Evolutionary conservation across 2,329 filamentous ascomycete genomes (phyloP).

Genomic region (Pseudopithomyces chartarum): DNA sequence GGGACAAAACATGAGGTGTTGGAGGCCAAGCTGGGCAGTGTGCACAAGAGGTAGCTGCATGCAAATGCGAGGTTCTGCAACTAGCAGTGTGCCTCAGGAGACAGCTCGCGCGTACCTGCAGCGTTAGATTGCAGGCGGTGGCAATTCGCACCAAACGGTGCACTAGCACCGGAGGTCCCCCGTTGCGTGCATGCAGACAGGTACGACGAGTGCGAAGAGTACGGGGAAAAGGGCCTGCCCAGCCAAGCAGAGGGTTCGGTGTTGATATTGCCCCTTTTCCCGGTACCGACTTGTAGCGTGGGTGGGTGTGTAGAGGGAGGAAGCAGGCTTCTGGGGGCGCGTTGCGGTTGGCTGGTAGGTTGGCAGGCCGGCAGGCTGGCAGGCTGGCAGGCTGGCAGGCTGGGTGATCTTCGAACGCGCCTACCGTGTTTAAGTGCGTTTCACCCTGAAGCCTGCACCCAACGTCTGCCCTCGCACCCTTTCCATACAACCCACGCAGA

Average conservation of each 20-base stretch:
- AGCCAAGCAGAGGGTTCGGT: background rate
- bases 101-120: conserved; percentile 14
- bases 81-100: conserved; percentile 6
- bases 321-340: background rate
- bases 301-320: background rate
- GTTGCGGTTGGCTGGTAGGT: conserved; percentile 1
- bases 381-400: no score
- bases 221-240: background rate
- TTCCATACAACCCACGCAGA: background rate
- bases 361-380: no score
- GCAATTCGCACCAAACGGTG: background rate
- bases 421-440: background rate
- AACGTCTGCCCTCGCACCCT: background rate
- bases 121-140: conserved; percentile 10
- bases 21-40: no score
- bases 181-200: background rate
- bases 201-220: background rate
- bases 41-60: background rate
- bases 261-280: conserved; percentile 2
- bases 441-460: conserved; percentile 19
- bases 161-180: background rate
- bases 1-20: background rate
- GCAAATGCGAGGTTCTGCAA: background rate
- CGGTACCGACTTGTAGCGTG: background rate
- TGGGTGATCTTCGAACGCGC: background rate